These are phyloP conservation scores for Penicillium cinerascens DNA, from an alignment of 495 filamentous ascomycete species.

Conservation along the genomic window DNA sequence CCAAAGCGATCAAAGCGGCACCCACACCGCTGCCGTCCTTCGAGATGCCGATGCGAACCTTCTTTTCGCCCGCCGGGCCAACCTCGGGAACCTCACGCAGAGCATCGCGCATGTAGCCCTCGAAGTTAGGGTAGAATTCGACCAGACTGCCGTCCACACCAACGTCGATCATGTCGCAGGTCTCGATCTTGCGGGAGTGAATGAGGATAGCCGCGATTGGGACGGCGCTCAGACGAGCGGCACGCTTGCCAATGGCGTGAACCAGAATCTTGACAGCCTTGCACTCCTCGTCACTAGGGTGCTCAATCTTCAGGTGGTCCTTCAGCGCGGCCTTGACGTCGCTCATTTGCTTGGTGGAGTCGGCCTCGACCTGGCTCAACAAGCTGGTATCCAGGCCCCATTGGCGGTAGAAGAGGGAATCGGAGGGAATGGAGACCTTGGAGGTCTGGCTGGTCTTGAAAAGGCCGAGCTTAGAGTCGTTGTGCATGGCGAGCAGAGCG, in stretches of 20 bases:
- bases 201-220: constrained; percentile 80
- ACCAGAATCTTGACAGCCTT: constrained; percentile 76
- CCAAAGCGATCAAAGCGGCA: constrained; percentile 84
- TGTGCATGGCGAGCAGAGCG: constrained; percentile 62
- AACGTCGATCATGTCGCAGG: constrained; percentile 70
- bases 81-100: constrained; percentile 67
- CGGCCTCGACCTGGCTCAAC: constrained; percentile 75
- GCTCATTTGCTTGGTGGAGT: constrained; percentile 59
- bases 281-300: constrained; percentile 71
- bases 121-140: constrained; percentile 88
- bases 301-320: constrained; percentile 66
- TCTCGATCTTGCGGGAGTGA: constrained; percentile 62
- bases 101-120: constrained; percentile 72
- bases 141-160: constrained; percentile 89
- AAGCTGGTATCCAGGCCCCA: constrained; percentile 91
- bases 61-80: constrained; percentile 68
- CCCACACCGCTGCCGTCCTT: constrained; percentile 93
- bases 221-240: constrained; percentile 83
- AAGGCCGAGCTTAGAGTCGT: constrained; percentile 56
- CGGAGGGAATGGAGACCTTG: constrained; percentile 60
- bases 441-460: constrained; percentile 70
- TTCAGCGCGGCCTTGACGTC: constrained; percentile 73
- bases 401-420: constrained; percentile 66
- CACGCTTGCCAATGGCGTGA: constrained; percentile 79
- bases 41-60: constrained; percentile 84